Evolutionary conservation across 495 filamentous ascomycete genomes (phyloP), one percentile per base, ranked within the genome.

Genomic region (Amniculicola lignicola): DNA sequence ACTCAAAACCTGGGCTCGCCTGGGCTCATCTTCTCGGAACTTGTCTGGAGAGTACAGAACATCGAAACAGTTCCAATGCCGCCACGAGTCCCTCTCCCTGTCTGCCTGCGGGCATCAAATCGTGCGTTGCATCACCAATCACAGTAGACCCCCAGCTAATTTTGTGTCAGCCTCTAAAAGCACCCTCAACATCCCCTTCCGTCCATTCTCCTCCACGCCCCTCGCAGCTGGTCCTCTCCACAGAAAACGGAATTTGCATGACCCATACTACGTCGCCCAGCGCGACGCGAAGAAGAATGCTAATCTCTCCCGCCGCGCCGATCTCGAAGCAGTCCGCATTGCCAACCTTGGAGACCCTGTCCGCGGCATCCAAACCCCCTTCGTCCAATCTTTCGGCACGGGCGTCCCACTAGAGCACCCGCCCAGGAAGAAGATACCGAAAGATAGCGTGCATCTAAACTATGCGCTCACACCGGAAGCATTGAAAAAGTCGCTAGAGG

Each of bases 351-450:
- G 89, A 23, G 82, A 94, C 70, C 88, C 91, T 0, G 79, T 97
- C 61, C 77, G 82, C 48, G 91, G 90, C 61, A 71, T 82, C 33
- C 66, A 78, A 5, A 96, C 94, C 11, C 78, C 89, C 29, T 98
- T 96, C 70, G 72, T 95, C 66, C 78, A 87, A 72, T 86, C 87
- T 37, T 83, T 98, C 68, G 84, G 89, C 66, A 78, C 79, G 3
- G 79, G 67, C 0, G 55, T 69, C 0, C 74, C 70, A 52, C 69
- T 5, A 65, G 70, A 31, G 49, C 68, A 29, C 38, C 12, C 38
- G 37, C 15, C 61, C 63, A 25, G 51, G 3, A 36, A 54, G 14
- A 24, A 58, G 22, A 44, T 36, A n/a, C 36, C 51, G 14, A 37
- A 61, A 53, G 41, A 74, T 70, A 63, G 69, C 39, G 33, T 36